These are phyloP conservation scores for Plenodomus tracheiphilus DNA, from an alignment of 2,329 filamentous ascomycete genomes.

Conservation along the genomic window DNA sequence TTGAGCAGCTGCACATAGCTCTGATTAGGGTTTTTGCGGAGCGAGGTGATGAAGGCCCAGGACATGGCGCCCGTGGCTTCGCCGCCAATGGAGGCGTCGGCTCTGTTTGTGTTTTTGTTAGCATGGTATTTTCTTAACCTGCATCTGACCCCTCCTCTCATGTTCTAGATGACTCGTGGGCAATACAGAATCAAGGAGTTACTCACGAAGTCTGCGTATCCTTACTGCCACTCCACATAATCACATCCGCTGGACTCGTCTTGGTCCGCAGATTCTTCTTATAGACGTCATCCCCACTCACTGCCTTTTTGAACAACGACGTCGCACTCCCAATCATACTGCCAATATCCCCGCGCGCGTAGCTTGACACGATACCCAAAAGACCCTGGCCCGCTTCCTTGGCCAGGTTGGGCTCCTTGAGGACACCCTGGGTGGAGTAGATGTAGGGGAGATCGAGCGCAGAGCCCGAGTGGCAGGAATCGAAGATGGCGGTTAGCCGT, in stretches of 20 bases:
- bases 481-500: conserved; percentile 78
- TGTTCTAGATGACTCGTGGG: too few species aligned
- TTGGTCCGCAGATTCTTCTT: conserved; percentile 83
- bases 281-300: conserved; percentile 75
- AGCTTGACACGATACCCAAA: conserved; percentile 72
- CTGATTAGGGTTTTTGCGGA: conserved; percentile 92
- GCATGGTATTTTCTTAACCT: too few species aligned
- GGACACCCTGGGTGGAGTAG: conserved; percentile 77
- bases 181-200: too few species aligned
- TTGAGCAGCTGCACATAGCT: conserved; percentile 95
- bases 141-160: too few species aligned
- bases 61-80: conserved; percentile 98
- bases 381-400: conserved; percentile 77
- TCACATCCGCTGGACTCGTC: conserved; percentile 90
- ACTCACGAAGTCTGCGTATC: conserved; percentile 91
- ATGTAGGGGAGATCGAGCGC: conserved; percentile 78
- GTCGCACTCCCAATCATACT: conserved; percentile 81
- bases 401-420: conserved; percentile 80
- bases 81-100: conserved; percentile 84
- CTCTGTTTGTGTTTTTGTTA: conserved; percentile 55
- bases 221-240: conserved; percentile 98
- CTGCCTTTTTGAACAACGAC: conserved; percentile 84
- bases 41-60: conserved; percentile 88
- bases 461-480: conserved; percentile 79
- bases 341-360: conserved; percentile 80